Conservation (phyloP, 225 moss, liverwort and hornwort species). For the Bryoerythrophyllum caledonicum region DNA sequence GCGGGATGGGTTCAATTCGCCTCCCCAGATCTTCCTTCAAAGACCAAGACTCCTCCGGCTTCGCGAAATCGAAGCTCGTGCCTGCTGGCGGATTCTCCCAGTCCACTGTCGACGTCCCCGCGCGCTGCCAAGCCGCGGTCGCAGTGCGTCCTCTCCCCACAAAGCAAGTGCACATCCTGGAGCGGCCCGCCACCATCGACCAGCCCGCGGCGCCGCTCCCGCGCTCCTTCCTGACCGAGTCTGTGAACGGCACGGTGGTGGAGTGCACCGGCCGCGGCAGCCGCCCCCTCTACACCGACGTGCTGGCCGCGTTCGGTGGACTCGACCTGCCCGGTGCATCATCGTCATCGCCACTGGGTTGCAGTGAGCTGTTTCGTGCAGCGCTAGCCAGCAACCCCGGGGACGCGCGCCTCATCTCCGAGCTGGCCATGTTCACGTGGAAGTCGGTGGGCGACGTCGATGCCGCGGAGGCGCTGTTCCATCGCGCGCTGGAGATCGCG, state of each 20-base stretch:
- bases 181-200: conserved; percentile 21
- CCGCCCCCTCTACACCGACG: conserved; percentile 32
- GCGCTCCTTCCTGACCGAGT: conserved; percentile 37
- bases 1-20: conserved; percentile 13
- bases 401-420: conserved; percentile 31
- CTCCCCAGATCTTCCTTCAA: background rate
- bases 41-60: background rate
- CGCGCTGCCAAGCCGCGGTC: conserved; percentile 17
- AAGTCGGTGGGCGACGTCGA: conserved; percentile 38
- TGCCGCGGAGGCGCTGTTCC: conserved; percentile 49
- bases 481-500: conserved; percentile 30
- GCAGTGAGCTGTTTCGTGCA: conserved; percentile 2
- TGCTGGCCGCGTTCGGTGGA: conserved; percentile 15
- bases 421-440: conserved; percentile 41
- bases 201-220: conserved; percentile 19
- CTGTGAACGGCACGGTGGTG: conserved; percentile 28
- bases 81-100: background rate
- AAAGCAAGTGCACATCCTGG: conserved; percentile 3
- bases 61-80: background rate
- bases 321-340: background rate
- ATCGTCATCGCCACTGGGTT: too few species aligned
- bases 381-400: conserved; percentile 25
- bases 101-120: background rate
- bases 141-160: conserved; percentile 14
- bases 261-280: conserved; percentile 33